Percentiles rank a stretch among this genome's conserved stretches.
Evolutionary conservation across 1,284 basidiomycete genomes (phyloP).

Genomic region (Ceratobasidium sp.): DNA sequence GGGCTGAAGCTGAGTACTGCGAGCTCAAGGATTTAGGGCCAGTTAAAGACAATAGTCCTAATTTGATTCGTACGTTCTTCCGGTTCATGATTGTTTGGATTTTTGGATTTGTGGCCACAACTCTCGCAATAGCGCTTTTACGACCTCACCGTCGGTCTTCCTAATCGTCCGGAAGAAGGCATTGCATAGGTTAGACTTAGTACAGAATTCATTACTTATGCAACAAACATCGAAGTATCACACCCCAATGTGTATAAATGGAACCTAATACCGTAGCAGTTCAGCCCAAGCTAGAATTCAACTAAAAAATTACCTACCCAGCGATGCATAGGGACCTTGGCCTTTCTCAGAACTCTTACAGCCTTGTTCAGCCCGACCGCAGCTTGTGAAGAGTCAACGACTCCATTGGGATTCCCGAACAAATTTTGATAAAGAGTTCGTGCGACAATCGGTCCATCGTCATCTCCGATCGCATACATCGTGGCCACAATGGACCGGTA

Average conservation of each 20-base stretch:
- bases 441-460: constrained; percentile 34
- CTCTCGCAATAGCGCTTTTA: neutral
- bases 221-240: neutral
- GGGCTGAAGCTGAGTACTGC: constrained; percentile 12
- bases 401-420: neutral
- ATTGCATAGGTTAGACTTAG: too few relatives aligned
- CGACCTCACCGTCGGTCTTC: constrained; percentile 1
- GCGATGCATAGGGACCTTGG: constrained; percentile 33
- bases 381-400: constrained; percentile 15
- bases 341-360: neutral
- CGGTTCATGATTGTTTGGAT: constrained; percentile 25
- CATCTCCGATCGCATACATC: constrained; percentile 43
- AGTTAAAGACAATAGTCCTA: neutral
- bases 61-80: neutral
- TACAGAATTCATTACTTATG: too few relatives aligned
- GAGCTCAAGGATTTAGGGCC: constrained; percentile 1
- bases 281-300: too few relatives aligned
- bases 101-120: constrained; percentile 7
- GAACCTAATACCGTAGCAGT: neutral
- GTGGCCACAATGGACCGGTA: constrained; percentile 42
- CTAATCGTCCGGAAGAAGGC: too few relatives aligned
- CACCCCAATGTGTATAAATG: constrained; percentile 24
- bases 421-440: constrained; percentile 24
- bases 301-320: constrained; percentile 37
- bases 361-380: constrained; percentile 23